Conservation (phyloP, 306 rosid species). For the Senna tora region DNA sequence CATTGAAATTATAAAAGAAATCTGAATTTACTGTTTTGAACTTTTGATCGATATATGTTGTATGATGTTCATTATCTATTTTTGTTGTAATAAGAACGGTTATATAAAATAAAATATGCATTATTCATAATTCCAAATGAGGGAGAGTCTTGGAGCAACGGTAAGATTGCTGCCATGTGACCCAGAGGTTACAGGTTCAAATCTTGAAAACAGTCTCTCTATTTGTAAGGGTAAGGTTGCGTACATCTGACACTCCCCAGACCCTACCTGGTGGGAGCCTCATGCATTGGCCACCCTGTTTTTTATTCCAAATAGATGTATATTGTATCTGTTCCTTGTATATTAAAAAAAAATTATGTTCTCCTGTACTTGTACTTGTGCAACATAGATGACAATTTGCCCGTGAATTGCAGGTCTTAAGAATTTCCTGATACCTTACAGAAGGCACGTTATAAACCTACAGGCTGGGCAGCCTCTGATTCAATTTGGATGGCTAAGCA, state of each 20-base stretch:
- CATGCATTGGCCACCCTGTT: too few species aligned
- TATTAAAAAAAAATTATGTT: too few species aligned
- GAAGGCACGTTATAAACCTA: slow-evolving; percentile 62
- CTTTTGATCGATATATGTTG: not conserved
- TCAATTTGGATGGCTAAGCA: slow-evolving; percentile 89
- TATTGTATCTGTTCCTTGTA: too few species aligned
- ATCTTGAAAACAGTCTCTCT: too few species aligned
- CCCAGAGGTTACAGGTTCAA: too few species aligned
- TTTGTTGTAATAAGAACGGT: not conserved
- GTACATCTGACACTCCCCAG: too few species aligned
- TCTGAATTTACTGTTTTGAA: not conserved
- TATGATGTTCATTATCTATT: not conserved
- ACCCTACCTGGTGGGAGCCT: too few species aligned
- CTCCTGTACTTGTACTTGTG: not conserved
- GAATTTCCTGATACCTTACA: slow-evolving; percentile 77
- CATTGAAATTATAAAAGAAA: not conserved
- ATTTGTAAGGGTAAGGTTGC: too few species aligned
- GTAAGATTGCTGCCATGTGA: too few species aligned
- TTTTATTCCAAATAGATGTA: too few species aligned
- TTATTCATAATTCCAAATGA: not conserved
- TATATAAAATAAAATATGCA: not conserved
- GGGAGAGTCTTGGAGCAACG: too few species aligned
- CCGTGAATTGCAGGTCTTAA: slow-evolving; percentile 67
- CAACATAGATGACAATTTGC: slow-evolving; percentile 16
- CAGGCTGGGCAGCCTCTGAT: slow-evolving; percentile 53